These are phyloP conservation scores for Mycosphaerelloides madeirae DNA, from an alignment of 2,329 filamentous ascomycete species.

Conservation along the genomic window DNA sequence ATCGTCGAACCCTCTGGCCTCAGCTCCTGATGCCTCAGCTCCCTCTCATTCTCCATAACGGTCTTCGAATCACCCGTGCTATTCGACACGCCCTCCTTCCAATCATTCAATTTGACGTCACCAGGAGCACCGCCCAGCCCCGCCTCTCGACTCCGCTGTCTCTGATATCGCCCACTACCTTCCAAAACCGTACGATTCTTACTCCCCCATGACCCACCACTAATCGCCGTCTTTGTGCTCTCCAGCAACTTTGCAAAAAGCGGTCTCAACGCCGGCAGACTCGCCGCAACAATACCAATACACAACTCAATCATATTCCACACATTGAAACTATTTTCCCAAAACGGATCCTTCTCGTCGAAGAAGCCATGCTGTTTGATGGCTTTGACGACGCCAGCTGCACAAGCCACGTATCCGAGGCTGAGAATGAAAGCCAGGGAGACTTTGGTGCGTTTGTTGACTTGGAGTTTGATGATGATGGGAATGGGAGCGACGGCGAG, in stretches of 20 bases:
- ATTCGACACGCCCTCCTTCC: background rate
- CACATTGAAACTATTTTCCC: conserved; percentile 39
- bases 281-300: conserved; percentile 42
- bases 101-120: conserved; percentile 4
- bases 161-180: conserved; percentile 1
- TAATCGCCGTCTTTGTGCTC: conserved; percentile 12
- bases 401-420: conserved; percentile 40
- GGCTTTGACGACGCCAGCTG: conserved; percentile 42
- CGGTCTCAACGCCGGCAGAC: conserved; percentile 37
- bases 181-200: conserved; percentile 3
- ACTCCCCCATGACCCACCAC: conserved; percentile 3
- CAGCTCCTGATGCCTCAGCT: background rate
- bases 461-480: conserved; percentile 40
- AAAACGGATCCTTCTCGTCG: conserved; percentile 33
- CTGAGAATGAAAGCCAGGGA: conserved; percentile 35
- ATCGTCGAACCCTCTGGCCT: background rate
- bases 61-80: background rate
- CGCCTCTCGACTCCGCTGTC: conserved; percentile 3
- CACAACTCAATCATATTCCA: conserved; percentile 46
- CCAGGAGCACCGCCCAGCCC: background rate
- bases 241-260: conserved; percentile 16
- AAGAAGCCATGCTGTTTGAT: conserved; percentile 36
- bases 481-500: conserved; percentile 42
- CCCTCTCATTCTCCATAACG: background rate
- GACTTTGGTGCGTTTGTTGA: conserved; percentile 41